These are phyloP conservation scores for Capsicum rhomboideum DNA, from an alignment of 257 asterid genomes.

Conservation along the genomic window DNA sequence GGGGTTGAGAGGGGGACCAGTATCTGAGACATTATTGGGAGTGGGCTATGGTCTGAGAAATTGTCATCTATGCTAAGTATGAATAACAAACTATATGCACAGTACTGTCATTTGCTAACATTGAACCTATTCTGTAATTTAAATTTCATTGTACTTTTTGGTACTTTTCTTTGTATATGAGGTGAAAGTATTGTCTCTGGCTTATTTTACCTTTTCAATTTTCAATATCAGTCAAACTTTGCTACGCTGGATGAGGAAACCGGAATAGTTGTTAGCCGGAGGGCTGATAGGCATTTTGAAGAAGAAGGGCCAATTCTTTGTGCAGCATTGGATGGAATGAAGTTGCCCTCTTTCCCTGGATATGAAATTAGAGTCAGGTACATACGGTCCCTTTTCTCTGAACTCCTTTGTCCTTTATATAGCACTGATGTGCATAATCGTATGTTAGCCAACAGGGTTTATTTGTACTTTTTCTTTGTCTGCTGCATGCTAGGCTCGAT, in stretches of 20 bases:
- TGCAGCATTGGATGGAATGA: constrained; percentile 91
- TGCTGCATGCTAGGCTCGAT: not conserved
- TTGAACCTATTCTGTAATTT: not conserved
- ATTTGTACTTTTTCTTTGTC: not conserved
- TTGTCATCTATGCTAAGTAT: not conserved
- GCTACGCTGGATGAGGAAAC: constrained; percentile 85
- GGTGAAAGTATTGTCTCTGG: not conserved
- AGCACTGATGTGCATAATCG: not conserved
- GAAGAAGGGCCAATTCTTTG: constrained; percentile 97
- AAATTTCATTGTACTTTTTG: not conserved
- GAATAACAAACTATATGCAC: not conserved
- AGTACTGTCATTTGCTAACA: not conserved
- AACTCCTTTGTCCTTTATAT: not conserved
- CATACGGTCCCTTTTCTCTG: not conserved
- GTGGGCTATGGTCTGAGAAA: not conserved
- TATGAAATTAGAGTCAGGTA: constrained; percentile 98
- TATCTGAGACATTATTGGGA: not conserved
- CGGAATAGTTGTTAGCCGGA: constrained; percentile 79
- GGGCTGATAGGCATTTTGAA: constrained; percentile 98
- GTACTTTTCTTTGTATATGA: not conserved
- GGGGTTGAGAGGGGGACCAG: not conserved
- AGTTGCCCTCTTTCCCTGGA: constrained; percentile 66
- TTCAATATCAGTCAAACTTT: constrained; percentile 65
- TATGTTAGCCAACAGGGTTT: not conserved
- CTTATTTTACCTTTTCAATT: not conserved